Base-by-base conservation (phyloP, 2,329 filamentous ascomycete species). In the Ceratocystis alfenasii region DNA sequence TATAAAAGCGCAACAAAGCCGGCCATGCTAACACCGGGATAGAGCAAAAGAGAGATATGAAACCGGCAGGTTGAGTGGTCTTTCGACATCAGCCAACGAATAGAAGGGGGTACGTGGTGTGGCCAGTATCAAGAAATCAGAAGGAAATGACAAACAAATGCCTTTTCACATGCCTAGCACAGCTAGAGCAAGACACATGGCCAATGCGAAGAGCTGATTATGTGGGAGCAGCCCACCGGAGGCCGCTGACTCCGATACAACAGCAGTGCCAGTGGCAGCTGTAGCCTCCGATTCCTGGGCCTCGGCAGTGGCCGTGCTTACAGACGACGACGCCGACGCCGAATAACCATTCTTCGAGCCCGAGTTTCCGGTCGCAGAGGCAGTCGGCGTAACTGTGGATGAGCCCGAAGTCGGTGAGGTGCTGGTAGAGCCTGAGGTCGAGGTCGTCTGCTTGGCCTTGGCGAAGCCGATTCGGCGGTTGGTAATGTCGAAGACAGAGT, bases 401-500 rank as follows among this genome's bases (percentile, higher is more conserved):
- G 50, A 45, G 4, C 48, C 20, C 36, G 50, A n/a, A 10, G 46
- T 22, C n/a, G 50, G 57, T 25, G 36, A 8, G 28, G 64, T 57
- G 25, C 65, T 46, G n/a, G 67, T 48, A 48, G 65, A 63, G 12
- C 64, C 66, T 10, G 66, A 33, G 33, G 55, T 65, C 28, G 61
- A 33, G 2, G 22, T 68, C 64, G 28, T 63, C 60, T 62, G 62
- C 28, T 50, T 66, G 57, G 60, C 67, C 17, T 60, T 61, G 50
- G 66, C 66, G 10, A 68, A 68, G 28, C 87, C 88, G 69, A 91
- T 83, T 63, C 81, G 81, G 55, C 74, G 75, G 69, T 84, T 72
- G 69, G 93, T 90, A 64, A 83, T 83, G 73, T 96, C 91, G 73
- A 95, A 95, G 28, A 94, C 86, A 1, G 84, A 80, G 73, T 95